Evolutionary conservation across 2,329 filamentous ascomycete genomes (phyloP), one percentile per base, ranked within the genome.

Genomic region (Pyrenophora tritici-repentis): DNA sequence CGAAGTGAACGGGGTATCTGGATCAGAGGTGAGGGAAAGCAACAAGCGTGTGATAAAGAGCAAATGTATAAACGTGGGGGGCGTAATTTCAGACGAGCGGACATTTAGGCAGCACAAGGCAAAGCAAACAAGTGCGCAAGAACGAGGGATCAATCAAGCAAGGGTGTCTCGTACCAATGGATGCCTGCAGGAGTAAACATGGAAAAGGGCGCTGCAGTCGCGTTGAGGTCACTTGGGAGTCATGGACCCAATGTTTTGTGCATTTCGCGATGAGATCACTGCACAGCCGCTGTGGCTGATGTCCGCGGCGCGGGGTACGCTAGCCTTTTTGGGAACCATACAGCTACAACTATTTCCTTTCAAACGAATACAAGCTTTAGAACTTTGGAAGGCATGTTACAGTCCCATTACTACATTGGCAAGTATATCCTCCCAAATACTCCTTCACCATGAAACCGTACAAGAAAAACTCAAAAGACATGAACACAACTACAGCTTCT

Each of bases 71-170:
- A 22, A 47, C 59, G 60, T 26, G 62, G 55, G 42, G 55, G 43
- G 17, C 61, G 20, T 44, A 35, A 18, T 49, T 59, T 55, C 32
- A 63, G 44, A 47, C 32, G 47, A 44, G 46, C 52, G 16, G 42
- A 36, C 61, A 66, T 66, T 20, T n/a, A 60, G 56, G 61, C 56
- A 63, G 46, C 58, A 16, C 39, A 37, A 31, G 38, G 22, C 36
- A 22, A 46, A 13, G 36, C 37, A 41, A 50, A 20, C n/a, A 18
- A 10, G 26, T 13, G 37, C 26, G 44, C 47, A 49, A 37, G 20
- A 34, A 40, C 22, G 18, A 51, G 59, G 53, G 55, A 45, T 59
- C 58, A 59, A 29, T 31, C 34, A 36, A 44, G 32, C 18, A 61
- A 66, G 63, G 63, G 62, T 60, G 51, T 18, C 41, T 3, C 48